Evolutionary conservation across 2,329 filamentous ascomycete species (phyloP).

Genomic region (Aspergillus sclerotialis): DNA sequence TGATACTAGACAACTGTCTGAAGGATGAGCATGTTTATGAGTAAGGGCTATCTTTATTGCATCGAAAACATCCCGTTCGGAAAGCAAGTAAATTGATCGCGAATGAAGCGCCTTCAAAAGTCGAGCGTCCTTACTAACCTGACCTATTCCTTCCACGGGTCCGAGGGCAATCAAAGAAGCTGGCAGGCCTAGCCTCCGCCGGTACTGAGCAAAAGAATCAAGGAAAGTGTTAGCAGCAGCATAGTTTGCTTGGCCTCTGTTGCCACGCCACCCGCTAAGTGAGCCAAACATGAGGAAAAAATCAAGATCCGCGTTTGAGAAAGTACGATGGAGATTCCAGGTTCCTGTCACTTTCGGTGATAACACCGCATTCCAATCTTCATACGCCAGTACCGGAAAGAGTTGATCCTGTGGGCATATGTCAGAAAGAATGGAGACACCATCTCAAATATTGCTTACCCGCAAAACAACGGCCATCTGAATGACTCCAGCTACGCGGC

Average conservation of each 20-base stretch:
- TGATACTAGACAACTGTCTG: neutral
- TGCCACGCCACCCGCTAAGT: conserved; percentile 22
- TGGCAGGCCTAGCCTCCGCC: conserved; percentile 9
- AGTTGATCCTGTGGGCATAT: conserved; percentile 2
- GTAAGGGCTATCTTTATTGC: neutral
- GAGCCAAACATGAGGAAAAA: conserved; percentile 39
- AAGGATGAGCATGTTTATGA: neutral
- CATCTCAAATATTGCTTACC: conserved; percentile 1
- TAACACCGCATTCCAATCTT: conserved; percentile 22
- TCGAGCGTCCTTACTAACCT: neutral
- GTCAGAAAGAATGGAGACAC: neutral
- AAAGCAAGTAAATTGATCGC: neutral
- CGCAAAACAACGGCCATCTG: conserved; percentile 14
- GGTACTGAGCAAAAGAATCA: conserved; percentile 18
- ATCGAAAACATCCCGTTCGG: neutral
- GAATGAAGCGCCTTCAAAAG: neutral
- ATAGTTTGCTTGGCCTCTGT: conserved; percentile 26
- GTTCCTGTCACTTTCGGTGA: conserved; percentile 26
- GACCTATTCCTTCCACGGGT: conserved; percentile 9
- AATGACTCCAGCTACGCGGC: conserved; percentile 11
- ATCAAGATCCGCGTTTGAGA: conserved; percentile 21
- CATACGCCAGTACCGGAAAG: conserved; percentile 22
- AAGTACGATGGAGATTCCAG: conserved; percentile 21
- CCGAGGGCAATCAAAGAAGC: conserved; percentile 11
- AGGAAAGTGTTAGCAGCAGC: conserved; percentile 31